phyloP scores from a whole-genome alignment of 768 basidiomycete genomes.

The Suillus plorans region DNA sequence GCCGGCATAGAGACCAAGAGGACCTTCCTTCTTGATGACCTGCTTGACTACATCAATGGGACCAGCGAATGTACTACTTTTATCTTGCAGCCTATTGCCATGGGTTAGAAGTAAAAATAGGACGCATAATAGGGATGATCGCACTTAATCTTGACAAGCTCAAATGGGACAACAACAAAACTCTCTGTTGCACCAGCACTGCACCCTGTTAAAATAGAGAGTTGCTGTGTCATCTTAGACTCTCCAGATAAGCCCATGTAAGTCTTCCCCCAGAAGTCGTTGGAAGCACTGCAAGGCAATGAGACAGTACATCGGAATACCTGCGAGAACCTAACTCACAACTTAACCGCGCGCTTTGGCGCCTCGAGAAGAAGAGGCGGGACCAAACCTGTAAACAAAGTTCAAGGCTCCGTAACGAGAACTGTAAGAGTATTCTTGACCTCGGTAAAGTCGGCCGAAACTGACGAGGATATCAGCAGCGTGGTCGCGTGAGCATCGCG shows the following conservation, averaged over 20 bases:
- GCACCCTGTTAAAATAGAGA: conserved; percentile 91
- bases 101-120: conserved; percentile 2
- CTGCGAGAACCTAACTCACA: conserved; percentile 45
- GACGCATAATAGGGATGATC: conserved; percentile 20
- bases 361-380: conserved; percentile 95
- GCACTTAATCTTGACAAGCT: conserved; percentile 86
- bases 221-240: conserved; percentile 79
- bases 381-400: conserved; percentile 63
- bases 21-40: conserved; percentile 72
- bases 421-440: conserved; percentile 32
- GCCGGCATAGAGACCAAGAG: conserved; percentile 86
- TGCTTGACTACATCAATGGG: conserved; percentile 90
- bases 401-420: background rate
- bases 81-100: conserved; percentile 77
- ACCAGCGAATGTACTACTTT: conserved; percentile 84
- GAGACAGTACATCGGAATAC: background rate
- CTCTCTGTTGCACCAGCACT: conserved; percentile 96
- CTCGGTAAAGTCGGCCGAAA: conserved; percentile 84
- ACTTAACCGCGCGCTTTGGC: conserved; percentile 97
- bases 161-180: conserved; percentile 94
- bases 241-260: conserved; percentile 63
- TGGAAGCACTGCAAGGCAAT: conserved; percentile 57
- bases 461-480: conserved; percentile 37
- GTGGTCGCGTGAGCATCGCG: conserved; percentile 17
- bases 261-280: conserved; percentile 95